phyloP scores from a whole-genome alignment of 129 eudicot species.

The Centrapalus pauciflorus region DNA sequence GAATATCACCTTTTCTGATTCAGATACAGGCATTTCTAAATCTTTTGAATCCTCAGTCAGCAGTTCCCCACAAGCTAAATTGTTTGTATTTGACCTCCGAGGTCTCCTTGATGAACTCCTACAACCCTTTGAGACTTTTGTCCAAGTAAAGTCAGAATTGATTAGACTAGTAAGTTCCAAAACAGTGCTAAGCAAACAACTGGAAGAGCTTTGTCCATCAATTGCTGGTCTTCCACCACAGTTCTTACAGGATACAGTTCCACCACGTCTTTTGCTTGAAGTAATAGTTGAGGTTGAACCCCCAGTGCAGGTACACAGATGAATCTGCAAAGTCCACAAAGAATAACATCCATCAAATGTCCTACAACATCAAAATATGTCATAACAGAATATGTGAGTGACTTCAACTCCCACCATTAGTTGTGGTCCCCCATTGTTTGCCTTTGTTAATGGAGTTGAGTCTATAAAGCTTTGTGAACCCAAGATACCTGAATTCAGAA shows the following conservation, averaged over 20 bases:
- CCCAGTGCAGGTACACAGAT: constrained; percentile 35
- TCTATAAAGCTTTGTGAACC: constrained; percentile 3
- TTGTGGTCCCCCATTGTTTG: constrained; percentile 29
- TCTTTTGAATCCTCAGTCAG: neutral
- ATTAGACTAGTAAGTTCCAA: constrained; percentile 34
- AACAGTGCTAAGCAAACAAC: constrained; percentile 29
- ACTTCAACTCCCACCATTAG: constrained; percentile 30
- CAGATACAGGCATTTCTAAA: constrained; percentile 26
- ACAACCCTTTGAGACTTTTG: constrained; percentile 33
- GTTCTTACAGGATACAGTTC: constrained; percentile 25
- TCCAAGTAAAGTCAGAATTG: constrained; percentile 31
- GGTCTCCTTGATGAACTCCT: constrained; percentile 39
- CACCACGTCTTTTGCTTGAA: constrained; percentile 29
- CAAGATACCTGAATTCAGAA: constrained; percentile 1
- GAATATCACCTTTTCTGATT: constrained; percentile 32
- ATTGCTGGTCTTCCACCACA: constrained; percentile 30
- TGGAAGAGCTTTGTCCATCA: constrained; percentile 29
- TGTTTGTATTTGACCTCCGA: constrained; percentile 14
- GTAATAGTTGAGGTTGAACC: constrained; percentile 29
- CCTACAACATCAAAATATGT: constrained; percentile 20
- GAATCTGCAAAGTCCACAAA: constrained; percentile 38
- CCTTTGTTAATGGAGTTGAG: neutral
- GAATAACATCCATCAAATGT: constrained; percentile 23
- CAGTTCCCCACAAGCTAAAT: constrained; percentile 6
- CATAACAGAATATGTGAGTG: constrained; percentile 6